Conservation (phyloP, 805 yeast genomes). For the Ogataea nakhonphanomensis region DNA sequence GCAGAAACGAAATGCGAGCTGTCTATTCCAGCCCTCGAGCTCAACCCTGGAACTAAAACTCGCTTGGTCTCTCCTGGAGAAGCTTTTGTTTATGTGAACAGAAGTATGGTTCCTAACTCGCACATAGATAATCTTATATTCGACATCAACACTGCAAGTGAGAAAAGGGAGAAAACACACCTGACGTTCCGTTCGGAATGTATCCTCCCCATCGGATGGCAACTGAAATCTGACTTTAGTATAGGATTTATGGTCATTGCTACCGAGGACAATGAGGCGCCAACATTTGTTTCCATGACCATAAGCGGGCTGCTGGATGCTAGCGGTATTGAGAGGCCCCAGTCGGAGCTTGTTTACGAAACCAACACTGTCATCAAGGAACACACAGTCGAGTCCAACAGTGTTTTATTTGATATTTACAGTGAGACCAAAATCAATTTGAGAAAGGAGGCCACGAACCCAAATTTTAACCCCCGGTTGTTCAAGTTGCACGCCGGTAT, state of each 20-base stretch:
- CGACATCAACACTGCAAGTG: slow-evolving; percentile 7
- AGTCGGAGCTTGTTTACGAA: slow-evolving; percentile 11
- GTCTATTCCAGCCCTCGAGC: slow-evolving; percentile 8
- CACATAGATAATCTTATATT: slow-evolving; percentile 10
- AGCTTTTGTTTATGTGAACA: slow-evolving; percentile 4
- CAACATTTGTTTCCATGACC: slow-evolving; percentile 13
- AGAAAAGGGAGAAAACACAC: slow-evolving; percentile 1
- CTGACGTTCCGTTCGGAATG: slow-evolving; percentile 10
- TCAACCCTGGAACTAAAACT: slow-evolving; percentile 5
- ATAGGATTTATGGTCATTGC: slow-evolving; percentile 11
- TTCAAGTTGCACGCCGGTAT: slow-evolving; percentile 12
- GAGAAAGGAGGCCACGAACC: slow-evolving; percentile 5
- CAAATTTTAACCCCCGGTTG: slow-evolving; percentile 10
- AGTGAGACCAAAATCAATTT: slow-evolving; percentile 10
- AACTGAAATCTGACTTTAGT: slow-evolving; percentile 8
- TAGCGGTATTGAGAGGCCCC: slow-evolving; percentile 8
- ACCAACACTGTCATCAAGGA: slow-evolving; percentile 11
- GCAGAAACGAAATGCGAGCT: slow-evolving; percentile 6
- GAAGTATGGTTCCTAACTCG: neutral
- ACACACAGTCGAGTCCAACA: neutral
- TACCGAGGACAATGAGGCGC: slow-evolving; percentile 9
- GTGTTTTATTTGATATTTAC: slow-evolving; percentile 4
- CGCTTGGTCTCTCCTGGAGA: slow-evolving; percentile 4
- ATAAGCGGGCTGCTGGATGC: slow-evolving; percentile 13
- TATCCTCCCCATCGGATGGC: slow-evolving; percentile 11